These are phyloP conservation scores for Scalesia atractyloides DNA, from an alignment of 129 eudicot species.

Conservation along the genomic window DNA sequence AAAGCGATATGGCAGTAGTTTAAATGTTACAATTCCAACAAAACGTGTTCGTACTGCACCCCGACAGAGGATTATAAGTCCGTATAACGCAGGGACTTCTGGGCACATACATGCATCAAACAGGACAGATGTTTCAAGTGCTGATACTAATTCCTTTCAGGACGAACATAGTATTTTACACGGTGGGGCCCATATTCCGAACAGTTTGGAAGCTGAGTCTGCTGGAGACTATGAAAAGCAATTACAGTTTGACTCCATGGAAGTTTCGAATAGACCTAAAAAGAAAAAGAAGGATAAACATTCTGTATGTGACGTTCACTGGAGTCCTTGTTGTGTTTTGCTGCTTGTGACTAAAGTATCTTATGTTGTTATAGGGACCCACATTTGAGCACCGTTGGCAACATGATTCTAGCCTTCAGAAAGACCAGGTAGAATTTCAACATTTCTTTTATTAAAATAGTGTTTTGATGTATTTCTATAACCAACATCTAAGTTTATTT, in stretches of 20 bases:
- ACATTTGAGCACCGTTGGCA: conserved; percentile 70
- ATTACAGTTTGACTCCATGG: conserved; percentile 54
- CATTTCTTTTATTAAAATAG: not conserved
- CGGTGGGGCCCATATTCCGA: conserved; percentile 56
- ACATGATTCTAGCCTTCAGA: conserved; percentile 56
- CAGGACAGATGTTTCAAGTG: conserved; percentile 84
- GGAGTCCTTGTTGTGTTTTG: not conserved
- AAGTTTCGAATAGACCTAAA: conserved; percentile 61
- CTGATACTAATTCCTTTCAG: conserved; percentile 84
- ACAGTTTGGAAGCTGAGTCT: conserved; percentile 68
- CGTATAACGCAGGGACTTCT: conserved; percentile 32
- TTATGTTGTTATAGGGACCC: conserved; percentile 47
- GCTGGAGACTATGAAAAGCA: conserved; percentile 62
- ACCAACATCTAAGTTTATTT: conserved; percentile 1
- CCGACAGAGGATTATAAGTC: conserved; percentile 69
- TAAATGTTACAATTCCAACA: conserved; percentile 65
- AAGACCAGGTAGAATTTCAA: conserved; percentile 61
- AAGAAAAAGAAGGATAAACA: conserved; percentile 81
- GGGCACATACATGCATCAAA: conserved; percentile 36
- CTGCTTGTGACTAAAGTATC: not conserved
- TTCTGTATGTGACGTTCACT: conserved; percentile 49
- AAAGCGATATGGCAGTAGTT: conserved; percentile 63
- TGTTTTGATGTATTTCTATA: not conserved
- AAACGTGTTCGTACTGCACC: conserved; percentile 83
- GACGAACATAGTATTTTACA: conserved; percentile 52